Evolutionary conservation across 805 yeast genomes (phyloP).

Genomic region (Spathaspora sp.): DNA sequence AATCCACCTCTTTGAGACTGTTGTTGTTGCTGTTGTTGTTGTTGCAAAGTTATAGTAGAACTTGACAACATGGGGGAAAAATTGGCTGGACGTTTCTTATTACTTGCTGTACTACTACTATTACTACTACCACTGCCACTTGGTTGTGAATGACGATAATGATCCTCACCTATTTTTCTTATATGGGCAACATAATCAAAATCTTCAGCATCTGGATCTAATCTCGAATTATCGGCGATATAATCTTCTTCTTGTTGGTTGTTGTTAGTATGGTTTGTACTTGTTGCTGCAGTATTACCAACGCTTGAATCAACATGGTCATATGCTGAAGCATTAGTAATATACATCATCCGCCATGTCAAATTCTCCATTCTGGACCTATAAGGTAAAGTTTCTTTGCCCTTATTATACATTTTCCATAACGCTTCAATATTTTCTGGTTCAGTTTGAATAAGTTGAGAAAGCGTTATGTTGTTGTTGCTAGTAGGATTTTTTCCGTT

Average conservation of each 20-base stretch:
- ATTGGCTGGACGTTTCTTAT: constrained; percentile 16
- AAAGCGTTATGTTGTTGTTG: background rate
- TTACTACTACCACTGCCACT: constrained; percentile 2
- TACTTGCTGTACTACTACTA: constrained; percentile 1
- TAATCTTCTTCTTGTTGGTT: background rate
- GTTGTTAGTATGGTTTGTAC: background rate
- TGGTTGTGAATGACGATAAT: constrained; percentile 1
- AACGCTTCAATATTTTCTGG: constrained; percentile 25
- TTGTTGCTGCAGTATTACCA: background rate
- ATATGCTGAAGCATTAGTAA: background rate
- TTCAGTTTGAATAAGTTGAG: constrained; percentile 5
- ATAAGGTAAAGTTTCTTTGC: constrained; percentile 72
- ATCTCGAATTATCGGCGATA: background rate
- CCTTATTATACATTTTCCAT: constrained; percentile 81
- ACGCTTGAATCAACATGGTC: background rate
- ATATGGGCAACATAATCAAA: constrained; percentile 67
- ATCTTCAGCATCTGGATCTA: constrained; percentile 49
- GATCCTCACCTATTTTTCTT: constrained; percentile 45
- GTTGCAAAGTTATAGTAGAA: background rate
- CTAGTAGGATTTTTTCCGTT: background rate
- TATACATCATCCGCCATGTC: constrained; percentile 82
- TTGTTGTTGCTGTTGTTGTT: background rate
- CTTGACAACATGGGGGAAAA: constrained; percentile 13
- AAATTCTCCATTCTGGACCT: constrained; percentile 76
- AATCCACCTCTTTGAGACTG: constrained; percentile 1